Conservation (phyloP, 441 rosid genomes). For the Gossypium trilobum region DNA sequence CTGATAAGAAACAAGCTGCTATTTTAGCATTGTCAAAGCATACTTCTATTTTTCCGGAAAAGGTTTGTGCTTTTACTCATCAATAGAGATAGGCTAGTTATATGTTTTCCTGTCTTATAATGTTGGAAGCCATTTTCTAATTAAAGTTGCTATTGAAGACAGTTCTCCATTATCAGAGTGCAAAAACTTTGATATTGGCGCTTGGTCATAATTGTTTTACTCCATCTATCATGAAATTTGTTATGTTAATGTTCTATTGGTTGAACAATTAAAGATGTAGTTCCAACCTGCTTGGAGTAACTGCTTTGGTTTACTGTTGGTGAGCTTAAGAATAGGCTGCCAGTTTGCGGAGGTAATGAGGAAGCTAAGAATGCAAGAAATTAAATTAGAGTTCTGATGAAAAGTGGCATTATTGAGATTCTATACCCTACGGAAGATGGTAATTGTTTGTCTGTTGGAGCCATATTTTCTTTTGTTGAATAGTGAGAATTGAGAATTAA, state of each 20-base stretch:
- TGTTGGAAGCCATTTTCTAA: constrained; percentile 6
- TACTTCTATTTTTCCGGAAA: constrained; percentile 69
- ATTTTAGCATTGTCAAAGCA: constrained; percentile 47
- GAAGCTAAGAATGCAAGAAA: constrained; percentile 4
- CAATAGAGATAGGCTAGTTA: neutral
- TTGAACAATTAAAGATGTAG: neutral
- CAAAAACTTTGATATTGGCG: constrained; percentile 1
- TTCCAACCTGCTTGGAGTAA: neutral
- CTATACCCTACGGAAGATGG: neutral
- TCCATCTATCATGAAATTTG: neutral
- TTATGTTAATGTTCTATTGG: neutral
- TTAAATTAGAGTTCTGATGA: neutral
- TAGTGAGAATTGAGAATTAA: neutral
- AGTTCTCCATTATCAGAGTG: neutral
- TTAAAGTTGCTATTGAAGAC: neutral
- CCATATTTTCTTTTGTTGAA: neutral
- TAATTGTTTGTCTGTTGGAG: neutral
- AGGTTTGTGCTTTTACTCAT: constrained; percentile 41
- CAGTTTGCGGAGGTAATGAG: neutral
- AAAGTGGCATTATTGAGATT: neutral
- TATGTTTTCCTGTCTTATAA: neutral
- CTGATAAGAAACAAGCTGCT: constrained; percentile 35
- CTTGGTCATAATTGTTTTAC: constrained; percentile 9
- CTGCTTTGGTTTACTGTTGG: constrained; percentile 3
- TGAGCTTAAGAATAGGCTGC: neutral